Percentiles rank a stretch among this genome's conserved stretches.
Evolutionary conservation across 148 eudicot species (phyloP).

Genomic region (Heliosperma pusillum): DNA sequence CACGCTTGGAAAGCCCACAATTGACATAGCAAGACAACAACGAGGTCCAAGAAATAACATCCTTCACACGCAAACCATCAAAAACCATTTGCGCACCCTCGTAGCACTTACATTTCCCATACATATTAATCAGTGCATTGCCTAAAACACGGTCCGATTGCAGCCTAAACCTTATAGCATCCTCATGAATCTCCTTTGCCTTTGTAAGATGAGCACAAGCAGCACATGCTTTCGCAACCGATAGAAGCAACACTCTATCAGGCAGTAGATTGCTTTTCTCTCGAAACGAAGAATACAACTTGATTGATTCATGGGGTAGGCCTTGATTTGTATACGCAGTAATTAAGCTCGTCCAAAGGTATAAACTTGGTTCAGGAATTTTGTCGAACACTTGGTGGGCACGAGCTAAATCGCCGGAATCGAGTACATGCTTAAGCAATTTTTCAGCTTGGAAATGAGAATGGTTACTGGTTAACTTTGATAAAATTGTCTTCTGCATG

Average conservation of each 20-base stretch:
- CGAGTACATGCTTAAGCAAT: slow-evolving; percentile 30
- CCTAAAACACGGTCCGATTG: slow-evolving; percentile 48
- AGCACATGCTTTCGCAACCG: slow-evolving; percentile 69
- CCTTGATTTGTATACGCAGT: slow-evolving; percentile 58
- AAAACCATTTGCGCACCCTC: slow-evolving; percentile 54
- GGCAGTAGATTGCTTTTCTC: slow-evolving; percentile 33
- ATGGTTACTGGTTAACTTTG: slow-evolving; percentile 28
- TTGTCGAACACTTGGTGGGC: slow-evolving; percentile 71
- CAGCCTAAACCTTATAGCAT: slow-evolving; percentile 43
- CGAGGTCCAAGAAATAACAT: slow-evolving; percentile 86
- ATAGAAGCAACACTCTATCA: slow-evolving; percentile 52
- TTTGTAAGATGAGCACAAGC: slow-evolving; percentile 36
- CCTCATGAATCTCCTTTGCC: slow-evolving; percentile 56
- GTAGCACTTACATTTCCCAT: slow-evolving; percentile 56
- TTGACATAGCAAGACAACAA: slow-evolving; percentile 56
- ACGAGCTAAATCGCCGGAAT: slow-evolving; percentile 47
- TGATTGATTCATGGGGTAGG: slow-evolving; percentile 44
- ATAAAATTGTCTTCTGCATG: neutral
- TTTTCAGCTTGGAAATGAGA: slow-evolving; percentile 40
- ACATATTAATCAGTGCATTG: slow-evolving; percentile 74
- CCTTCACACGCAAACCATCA: slow-evolving; percentile 38
- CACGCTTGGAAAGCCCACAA: slow-evolving; percentile 50
- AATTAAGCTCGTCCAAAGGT: slow-evolving; percentile 53
- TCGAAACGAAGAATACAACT: slow-evolving; percentile 38
- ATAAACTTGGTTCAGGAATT: slow-evolving; percentile 57